phyloP scores from a whole-genome alignment of 2,329 filamentous ascomycete species.

The Claviceps africana region DNA sequence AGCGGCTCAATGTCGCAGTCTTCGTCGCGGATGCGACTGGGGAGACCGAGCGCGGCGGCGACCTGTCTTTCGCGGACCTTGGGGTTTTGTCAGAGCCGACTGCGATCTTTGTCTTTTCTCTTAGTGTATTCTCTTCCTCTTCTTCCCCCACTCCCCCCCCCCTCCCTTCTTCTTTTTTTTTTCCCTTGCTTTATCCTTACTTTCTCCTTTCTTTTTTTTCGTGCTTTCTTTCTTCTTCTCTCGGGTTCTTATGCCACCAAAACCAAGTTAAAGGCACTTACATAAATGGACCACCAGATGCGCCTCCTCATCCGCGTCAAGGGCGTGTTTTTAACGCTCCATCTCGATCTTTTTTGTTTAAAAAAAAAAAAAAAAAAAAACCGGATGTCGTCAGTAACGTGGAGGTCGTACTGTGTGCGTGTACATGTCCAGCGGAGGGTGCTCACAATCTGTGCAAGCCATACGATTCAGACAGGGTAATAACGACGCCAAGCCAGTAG shows the following conservation, averaged over 20 bases:
- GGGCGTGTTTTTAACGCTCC: conserved; percentile 14
- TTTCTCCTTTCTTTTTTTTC: background rate
- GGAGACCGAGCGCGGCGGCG: conserved; percentile 21
- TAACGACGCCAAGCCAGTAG: conserved; percentile 36
- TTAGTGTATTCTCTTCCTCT: background rate
- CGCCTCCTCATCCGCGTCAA: conserved; percentile 25
- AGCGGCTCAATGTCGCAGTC: conserved; percentile 25
- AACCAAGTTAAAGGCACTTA: conserved; percentile 16
- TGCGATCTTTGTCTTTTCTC: too few species aligned
- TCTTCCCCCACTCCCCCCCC: too few species aligned
- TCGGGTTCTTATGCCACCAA: background rate
- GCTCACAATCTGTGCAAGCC: conserved; percentile 27
- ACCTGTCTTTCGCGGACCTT: conserved; percentile 24
- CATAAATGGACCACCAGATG: conserved; percentile 41
- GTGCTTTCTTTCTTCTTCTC: background rate
- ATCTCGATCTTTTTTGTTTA: conserved; percentile 16
- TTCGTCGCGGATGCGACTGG: conserved; percentile 23
- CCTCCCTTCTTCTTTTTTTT: background rate
- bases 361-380: too few species aligned
- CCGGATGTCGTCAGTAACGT: background rate
- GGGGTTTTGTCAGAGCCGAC: too few species aligned
- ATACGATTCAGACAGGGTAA: conserved; percentile 35
- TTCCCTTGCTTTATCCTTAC: too few species aligned
- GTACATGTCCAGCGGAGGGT: too few species aligned
- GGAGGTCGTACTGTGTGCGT: too few species aligned